Evolutionary conservation across 345 rosid genomes (phyloP).

Genomic region (Camelina neglecta): DNA sequence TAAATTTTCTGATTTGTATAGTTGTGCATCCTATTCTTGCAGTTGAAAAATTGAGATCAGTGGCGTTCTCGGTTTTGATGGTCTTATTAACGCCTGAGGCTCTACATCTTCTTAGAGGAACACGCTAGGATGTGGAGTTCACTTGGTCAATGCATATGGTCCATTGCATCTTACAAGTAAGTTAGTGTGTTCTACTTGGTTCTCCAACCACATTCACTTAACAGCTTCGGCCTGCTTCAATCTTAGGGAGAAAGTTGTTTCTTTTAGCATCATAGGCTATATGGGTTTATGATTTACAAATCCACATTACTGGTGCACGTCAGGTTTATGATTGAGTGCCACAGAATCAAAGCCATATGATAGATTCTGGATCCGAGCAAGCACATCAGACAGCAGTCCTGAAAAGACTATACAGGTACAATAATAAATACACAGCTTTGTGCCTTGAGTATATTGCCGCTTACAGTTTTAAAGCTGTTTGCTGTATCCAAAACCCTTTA

Average conservation of each 20-base stretch:
- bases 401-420: conserved; percentile 19
- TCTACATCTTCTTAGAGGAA: neutral
- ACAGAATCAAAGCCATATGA: neutral
- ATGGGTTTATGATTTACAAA: conserved; percentile 1
- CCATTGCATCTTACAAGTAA: conserved; percentile 11
- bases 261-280: neutral
- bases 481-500: neutral
- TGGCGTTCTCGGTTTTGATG: conserved; percentile 14
- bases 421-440: neutral
- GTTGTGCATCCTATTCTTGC: conserved; percentile 5
- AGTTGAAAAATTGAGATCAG: conserved; percentile 22
- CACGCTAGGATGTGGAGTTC: neutral
- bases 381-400: conserved; percentile 3
- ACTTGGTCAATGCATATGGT: conserved; percentile 24
- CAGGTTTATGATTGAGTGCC: conserved; percentile 15
- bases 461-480: neutral
- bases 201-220: neutral
- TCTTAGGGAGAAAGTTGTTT: neutral
- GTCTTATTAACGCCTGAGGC: conserved; percentile 2
- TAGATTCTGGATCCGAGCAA: conserved; percentile 6
- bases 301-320: neutral
- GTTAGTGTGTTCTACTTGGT: conserved; percentile 9
- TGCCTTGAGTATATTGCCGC: neutral
- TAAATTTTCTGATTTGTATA: conserved; percentile 13
- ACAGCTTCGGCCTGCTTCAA: neutral